A percentile compares a stretch with the other conserved stretches of the same genome.
Evolutionary conservation across 306 rosid genomes (phyloP).

Genomic region (Begonia loranthoides): DNA sequence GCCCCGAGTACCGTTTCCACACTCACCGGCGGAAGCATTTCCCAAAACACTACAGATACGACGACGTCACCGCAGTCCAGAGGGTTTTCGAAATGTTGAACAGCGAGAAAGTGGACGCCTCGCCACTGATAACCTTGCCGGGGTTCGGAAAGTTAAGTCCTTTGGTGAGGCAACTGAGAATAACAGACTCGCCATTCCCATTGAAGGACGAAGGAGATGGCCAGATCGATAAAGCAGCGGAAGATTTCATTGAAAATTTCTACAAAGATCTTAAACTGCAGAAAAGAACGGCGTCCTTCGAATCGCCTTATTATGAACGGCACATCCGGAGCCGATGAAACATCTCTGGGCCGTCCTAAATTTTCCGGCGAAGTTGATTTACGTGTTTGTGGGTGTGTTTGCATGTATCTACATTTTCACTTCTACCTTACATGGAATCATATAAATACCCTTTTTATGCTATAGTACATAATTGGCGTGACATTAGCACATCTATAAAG

Average conservation of each 20-base stretch:
- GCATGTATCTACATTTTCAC: too few relatives aligned
- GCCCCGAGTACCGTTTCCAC: slow-evolving; percentile 38
- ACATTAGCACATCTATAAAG: too few relatives aligned
- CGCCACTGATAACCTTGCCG: slow-evolving; percentile 54
- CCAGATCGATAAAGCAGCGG: slow-evolving; percentile 44
- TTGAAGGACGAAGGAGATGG: slow-evolving; percentile 35
- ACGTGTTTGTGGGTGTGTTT: too few relatives aligned
- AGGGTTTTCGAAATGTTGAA: slow-evolving; percentile 52
- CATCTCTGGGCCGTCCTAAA: too few relatives aligned
- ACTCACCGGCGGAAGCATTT: background rate
- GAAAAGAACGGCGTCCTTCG: slow-evolving; percentile 13
- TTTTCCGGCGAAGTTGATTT: too few relatives aligned
- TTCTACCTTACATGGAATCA: too few relatives aligned
- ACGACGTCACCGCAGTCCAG: slow-evolving; percentile 42
- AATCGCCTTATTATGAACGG: slow-evolving; percentile 24
- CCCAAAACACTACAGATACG: slow-evolving; percentile 21
- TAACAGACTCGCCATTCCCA: slow-evolving; percentile 61
- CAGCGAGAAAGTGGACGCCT: slow-evolving; percentile 17
- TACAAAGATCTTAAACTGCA: slow-evolving; percentile 40
- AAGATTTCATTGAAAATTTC: slow-evolving; percentile 47
- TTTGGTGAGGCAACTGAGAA: slow-evolving; percentile 35
- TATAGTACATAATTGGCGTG: too few relatives aligned
- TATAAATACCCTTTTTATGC: too few relatives aligned
- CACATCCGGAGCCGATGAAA: too few relatives aligned
- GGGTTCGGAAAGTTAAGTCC: slow-evolving; percentile 68